Evolutionary conservation across 1,284 basidiomycete genomes (phyloP).

Genomic region (Schizophyllum commune): DNA sequence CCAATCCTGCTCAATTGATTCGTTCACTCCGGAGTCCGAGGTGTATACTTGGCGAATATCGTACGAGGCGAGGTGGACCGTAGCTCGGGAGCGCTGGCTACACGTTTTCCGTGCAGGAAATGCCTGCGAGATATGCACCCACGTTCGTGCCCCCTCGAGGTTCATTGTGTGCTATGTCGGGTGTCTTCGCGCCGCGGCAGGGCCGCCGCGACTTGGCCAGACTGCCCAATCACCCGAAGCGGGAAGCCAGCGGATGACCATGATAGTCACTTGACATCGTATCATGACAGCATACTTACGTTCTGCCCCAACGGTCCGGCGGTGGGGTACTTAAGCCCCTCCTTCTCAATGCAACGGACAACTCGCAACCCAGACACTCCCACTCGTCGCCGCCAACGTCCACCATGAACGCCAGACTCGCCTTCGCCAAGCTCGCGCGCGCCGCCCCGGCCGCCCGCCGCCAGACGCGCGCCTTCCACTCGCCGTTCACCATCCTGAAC

Average conservation of each 20-base stretch:
- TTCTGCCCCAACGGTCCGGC: neutral
- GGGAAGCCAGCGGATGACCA: neutral
- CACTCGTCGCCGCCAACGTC: constrained; percentile 14
- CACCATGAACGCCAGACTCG: neutral
- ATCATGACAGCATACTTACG: neutral
- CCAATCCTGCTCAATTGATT: neutral
- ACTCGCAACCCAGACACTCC: constrained; percentile 14
- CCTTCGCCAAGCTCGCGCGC: constrained; percentile 3
- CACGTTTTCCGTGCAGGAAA: neutral
- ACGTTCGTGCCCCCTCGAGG: neutral
- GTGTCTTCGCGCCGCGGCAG: neutral
- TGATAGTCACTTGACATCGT: neutral
- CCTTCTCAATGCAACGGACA: neutral
- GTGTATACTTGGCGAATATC: neutral
- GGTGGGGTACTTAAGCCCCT: neutral
- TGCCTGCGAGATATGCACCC: no score
- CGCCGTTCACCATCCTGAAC: constrained; percentile 44
- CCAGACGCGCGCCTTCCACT: constrained; percentile 32
- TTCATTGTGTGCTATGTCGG: neutral
- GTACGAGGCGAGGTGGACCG: neutral
- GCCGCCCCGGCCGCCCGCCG: constrained; percentile 6
- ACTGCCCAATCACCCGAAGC: neutral
- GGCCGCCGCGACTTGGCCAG: neutral
- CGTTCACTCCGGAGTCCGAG: neutral
- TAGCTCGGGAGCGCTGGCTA: neutral